Percentiles rank a stretch among this genome's conserved stretches.
Evolutionary conservation across 495 filamentous ascomycete species (phyloP).

Genomic region (Gamarada debralockiae): DNA sequence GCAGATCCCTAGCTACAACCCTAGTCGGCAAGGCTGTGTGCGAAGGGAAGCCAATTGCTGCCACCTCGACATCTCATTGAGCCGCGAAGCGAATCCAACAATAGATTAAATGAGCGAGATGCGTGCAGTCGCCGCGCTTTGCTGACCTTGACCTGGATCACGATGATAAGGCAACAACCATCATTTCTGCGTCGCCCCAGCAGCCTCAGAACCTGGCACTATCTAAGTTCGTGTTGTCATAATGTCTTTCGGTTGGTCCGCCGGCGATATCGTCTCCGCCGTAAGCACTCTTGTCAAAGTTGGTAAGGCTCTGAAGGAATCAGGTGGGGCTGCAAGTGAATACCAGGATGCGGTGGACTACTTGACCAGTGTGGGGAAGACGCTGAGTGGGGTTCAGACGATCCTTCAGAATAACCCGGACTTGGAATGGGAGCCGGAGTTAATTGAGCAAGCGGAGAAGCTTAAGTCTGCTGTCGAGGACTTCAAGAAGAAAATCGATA

Average conservation of each 20-base stretch:
- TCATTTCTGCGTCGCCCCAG: too few species aligned
- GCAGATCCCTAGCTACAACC: too few species aligned
- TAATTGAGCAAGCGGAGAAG: not conserved
- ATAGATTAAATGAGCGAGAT: too few species aligned
- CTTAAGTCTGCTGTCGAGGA: not conserved
- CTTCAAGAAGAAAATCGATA: not conserved
- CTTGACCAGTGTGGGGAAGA: conserved; percentile 1
- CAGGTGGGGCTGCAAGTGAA: conserved; percentile 6
- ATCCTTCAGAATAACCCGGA: not conserved
- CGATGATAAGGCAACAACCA: too few species aligned
- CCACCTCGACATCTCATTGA: too few species aligned
- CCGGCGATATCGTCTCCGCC: conserved; percentile 6
- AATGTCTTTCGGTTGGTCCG: conserved; percentile 19
- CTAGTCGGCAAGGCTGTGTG: too few species aligned
- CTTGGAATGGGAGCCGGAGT: not conserved
- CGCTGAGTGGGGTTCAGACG: not conserved
- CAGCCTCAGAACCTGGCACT: too few species aligned
- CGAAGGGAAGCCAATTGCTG: too few species aligned
- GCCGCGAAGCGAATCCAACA: too few species aligned
- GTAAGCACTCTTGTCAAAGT: not conserved
- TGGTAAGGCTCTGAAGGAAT: conserved; percentile 2
- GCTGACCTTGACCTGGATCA: too few species aligned
- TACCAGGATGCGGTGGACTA: not conserved
- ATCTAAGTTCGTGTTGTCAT: too few species aligned
- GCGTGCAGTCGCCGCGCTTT: too few species aligned